Percentiles rank a stretch among this genome's conserved stretches.
Evolutionary conservation across 768 basidiomycete genomes (phyloP).

Genomic region (Pleurotus cornucopiae): DNA sequence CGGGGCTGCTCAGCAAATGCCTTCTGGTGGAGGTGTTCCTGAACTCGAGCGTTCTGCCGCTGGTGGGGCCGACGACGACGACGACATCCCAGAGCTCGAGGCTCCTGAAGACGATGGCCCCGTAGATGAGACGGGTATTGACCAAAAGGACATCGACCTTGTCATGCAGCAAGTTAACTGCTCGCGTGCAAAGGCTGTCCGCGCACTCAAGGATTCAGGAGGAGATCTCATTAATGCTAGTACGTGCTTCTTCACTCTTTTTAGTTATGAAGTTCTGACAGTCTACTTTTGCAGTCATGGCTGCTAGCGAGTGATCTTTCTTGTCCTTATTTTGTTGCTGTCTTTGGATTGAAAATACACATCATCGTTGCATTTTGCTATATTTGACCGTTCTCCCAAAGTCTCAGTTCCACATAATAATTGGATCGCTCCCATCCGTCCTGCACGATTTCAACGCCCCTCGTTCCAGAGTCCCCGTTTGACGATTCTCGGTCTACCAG

Average conservation of each 20-base stretch:
- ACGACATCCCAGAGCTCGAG: slow-evolving; percentile 83
- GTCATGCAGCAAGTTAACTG: slow-evolving; percentile 87
- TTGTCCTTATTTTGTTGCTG: slow-evolving; percentile 28
- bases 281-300: slow-evolving; percentile 64
- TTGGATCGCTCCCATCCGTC: slow-evolving; percentile 88
- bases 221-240: slow-evolving; percentile 97
- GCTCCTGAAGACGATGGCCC: slow-evolving; percentile 77
- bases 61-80: slow-evolving; percentile 63
- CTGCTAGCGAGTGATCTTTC: slow-evolving; percentile 75
- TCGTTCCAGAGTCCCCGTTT: slow-evolving; percentile 13
- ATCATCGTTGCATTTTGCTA: background rate
- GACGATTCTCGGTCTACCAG: slow-evolving; percentile 35
- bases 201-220: slow-evolving; percentile 84
- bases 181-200: slow-evolving; percentile 87
- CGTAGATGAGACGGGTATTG: slow-evolving; percentile 84
- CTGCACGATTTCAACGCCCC: slow-evolving; percentile 64
- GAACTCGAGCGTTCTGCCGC: slow-evolving; percentile 48
- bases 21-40: slow-evolving; percentile 41
- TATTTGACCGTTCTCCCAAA: slow-evolving; percentile 39
- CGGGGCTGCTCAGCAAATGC: slow-evolving; percentile 76
- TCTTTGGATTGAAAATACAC: slow-evolving; percentile 8
- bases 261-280: slow-evolving; percentile 2
- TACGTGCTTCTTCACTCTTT: slow-evolving; percentile 39
- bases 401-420: slow-evolving; percentile 74
- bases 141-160: slow-evolving; percentile 92